Percentiles rank a stretch among this genome's conserved stretches.
Evolutionary conservation across 2,329 filamentous ascomycete genomes (phyloP).

Genomic region (Penicillium sp.): DNA sequence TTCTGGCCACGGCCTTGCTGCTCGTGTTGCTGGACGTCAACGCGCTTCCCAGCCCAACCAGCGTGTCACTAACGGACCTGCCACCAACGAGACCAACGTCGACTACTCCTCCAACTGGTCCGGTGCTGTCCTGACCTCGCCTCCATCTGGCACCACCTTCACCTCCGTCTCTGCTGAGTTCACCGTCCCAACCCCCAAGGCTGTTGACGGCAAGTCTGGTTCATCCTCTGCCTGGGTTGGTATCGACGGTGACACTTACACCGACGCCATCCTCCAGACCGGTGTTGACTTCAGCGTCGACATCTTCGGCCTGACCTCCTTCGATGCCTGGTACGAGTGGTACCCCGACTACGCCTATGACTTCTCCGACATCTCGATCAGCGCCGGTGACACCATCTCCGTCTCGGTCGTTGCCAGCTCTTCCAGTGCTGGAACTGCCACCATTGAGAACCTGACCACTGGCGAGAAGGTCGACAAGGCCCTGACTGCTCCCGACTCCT

Average conservation of each 20-base stretch:
- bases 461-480: slow-evolving; percentile 52
- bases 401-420: slow-evolving; percentile 40
- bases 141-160: slow-evolving; percentile 44
- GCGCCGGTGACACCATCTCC: slow-evolving; percentile 44
- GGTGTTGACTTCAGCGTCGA: slow-evolving; percentile 54
- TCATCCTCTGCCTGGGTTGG: slow-evolving; percentile 55
- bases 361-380: slow-evolving; percentile 46
- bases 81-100: slow-evolving; percentile 27
- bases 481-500: slow-evolving; percentile 39
- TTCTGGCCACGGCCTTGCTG: slow-evolving; percentile 5
- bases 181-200: slow-evolving; percentile 45
- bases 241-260: slow-evolving; percentile 59
- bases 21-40: slow-evolving; percentile 9
- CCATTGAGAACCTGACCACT: slow-evolving; percentile 51
- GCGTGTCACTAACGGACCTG: slow-evolving; percentile 1
- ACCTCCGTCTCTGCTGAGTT: slow-evolving; percentile 45
- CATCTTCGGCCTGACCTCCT: slow-evolving; percentile 35
- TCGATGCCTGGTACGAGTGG: slow-evolving; percentile 61
- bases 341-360: slow-evolving; percentile 55
- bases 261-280: slow-evolving; percentile 53
- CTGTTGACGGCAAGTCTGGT: slow-evolving; percentile 44
- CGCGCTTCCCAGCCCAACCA: slow-evolving; percentile 8
- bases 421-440: slow-evolving; percentile 43
- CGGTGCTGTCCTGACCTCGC: slow-evolving; percentile 51
- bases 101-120: slow-evolving; percentile 58